Evolutionary conservation across 2,329 filamentous ascomycete species (phyloP), one percentile per base, ranked within the genome.

Genomic region (Sporothrix luriei): DNA sequence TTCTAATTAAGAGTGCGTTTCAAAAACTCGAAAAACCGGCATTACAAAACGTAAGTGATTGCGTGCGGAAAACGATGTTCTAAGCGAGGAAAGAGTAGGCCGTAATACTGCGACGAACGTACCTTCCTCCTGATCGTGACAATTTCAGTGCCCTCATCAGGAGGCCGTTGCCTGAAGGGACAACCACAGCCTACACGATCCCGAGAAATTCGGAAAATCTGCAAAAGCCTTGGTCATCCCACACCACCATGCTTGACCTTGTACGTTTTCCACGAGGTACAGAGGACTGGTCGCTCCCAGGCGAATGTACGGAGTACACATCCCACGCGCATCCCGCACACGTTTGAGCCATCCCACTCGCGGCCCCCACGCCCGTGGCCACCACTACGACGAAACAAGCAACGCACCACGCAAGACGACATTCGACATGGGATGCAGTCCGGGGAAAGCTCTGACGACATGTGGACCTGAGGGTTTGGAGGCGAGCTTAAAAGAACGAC

Each of bases 311-410:
- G 2, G 51, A 68, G 51, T 43, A 62, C 49, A 5, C 59, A 68
- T 64, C 64, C 68, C 68, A 67, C 68, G 24, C 68, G 21, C n/a
- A 64, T 64, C 68, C 68, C 67, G 52, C 67, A 48, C 67, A 10
- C 5, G 14, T 26, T 13, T 26, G 13, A 21, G 46, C 43, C 62
- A 52, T 66, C 64, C 64, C 49, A 66, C 64, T 54, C 64, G 49
- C 24, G 33, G n/a, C 64, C 65, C 69, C 69, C 68, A 68, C 65
- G 66, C 65, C 68, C 59, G 55, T 57, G 68, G 48, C 68, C 68
- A 69, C 59, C 68, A 69, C 59, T 43, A 52, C 43, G 57, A 62
- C 57, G 40, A 62, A 62, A 49, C 61, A 24, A 64, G 61, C 61
- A 48, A 61, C 43, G 40, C 19, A 49, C 24, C 24, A 49, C 61